These are phyloP conservation scores for Tolypocladium tropicale DNA, from an alignment of 2,329 filamentous ascomycete genomes.

Conservation along the genomic window DNA sequence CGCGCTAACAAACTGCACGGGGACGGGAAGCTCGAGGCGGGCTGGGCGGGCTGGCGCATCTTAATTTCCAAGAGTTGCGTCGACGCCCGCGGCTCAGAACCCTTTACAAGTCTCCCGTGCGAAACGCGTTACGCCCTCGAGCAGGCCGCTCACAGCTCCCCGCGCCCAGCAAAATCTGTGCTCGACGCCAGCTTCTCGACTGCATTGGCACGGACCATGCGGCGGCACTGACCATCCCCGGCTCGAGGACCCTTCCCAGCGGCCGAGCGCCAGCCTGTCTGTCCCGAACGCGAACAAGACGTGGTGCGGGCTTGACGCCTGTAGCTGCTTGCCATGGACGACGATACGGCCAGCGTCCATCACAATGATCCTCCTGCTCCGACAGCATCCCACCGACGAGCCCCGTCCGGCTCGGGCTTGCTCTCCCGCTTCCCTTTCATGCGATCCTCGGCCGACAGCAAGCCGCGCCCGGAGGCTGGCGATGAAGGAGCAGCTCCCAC, in stretches of 20 bases:
- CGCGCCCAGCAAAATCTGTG: background rate
- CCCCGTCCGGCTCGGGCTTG: slow-evolving; percentile 50
- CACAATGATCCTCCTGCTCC: slow-evolving; percentile 6
- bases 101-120: too few relatives aligned
- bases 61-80: background rate
- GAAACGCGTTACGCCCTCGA: background rate
- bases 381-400: slow-evolving; percentile 26
- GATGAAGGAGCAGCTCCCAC: slow-evolving; percentile 15
- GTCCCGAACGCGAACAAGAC: background rate
- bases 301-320: background rate
- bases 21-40: too few relatives aligned
- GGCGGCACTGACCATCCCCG: background rate
- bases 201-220: background rate
- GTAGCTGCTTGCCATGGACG: slow-evolving; percentile 3
- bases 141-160: background rate
- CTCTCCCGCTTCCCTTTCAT: slow-evolving; percentile 63
- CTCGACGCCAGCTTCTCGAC: background rate
- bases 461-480: slow-evolving; percentile 17
- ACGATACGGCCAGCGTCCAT: background rate
- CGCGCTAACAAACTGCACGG: too few relatives aligned
- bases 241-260: background rate
- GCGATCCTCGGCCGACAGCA: slow-evolving; percentile 28
- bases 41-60: background rate
- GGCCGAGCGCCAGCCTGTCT: background rate
- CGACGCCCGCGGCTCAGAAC: too few relatives aligned